These are phyloP conservation scores for Posidonia oceanica DNA, from an alignment of 116 monocot species.

Conservation along the genomic window DNA sequence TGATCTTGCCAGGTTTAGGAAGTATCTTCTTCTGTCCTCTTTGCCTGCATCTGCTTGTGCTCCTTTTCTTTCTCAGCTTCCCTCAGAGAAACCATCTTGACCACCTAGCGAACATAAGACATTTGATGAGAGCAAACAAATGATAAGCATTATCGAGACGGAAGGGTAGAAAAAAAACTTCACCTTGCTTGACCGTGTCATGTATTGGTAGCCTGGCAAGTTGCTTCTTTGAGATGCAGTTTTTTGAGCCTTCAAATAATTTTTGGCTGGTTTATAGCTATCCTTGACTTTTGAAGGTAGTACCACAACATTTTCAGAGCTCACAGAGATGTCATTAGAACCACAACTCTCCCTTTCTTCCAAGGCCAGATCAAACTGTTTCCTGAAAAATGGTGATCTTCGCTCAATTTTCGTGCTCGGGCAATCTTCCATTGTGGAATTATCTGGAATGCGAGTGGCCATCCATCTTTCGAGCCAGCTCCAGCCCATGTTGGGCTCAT, in stretches of 20 bases:
- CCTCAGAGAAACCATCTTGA: constrained; percentile 21
- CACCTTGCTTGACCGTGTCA: constrained; percentile 19
- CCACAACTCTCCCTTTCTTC: constrained; percentile 79
- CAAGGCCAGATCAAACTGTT: constrained; percentile 24
- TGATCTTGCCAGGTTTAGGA: not conserved
- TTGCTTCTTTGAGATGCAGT: constrained; percentile 20
- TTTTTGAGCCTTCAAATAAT: constrained; percentile 30
- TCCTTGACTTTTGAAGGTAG: constrained; percentile 9
- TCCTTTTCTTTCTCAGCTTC: constrained; percentile 20
- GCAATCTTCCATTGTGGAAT: constrained; percentile 25
- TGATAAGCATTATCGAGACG: not conserved
- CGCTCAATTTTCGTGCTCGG: constrained; percentile 20
- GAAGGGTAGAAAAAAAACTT: not conserved
- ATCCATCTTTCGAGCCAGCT: constrained; percentile 96
- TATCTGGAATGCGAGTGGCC: constrained; percentile 56
- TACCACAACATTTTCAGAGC: constrained; percentile 21
- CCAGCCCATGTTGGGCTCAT: constrained; percentile 52
- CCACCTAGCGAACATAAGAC: constrained; percentile 17
- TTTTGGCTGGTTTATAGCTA: constrained; percentile 14
- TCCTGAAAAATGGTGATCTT: constrained; percentile 19
- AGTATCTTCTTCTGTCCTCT: constrained; percentile 11
- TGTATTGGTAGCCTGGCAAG: constrained; percentile 17
- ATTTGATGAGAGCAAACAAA: not conserved
- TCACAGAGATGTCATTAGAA: constrained; percentile 63
- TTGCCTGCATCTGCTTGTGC: constrained; percentile 26